Base-by-base conservation (phyloP, 106 monocot species). In the Posidonia australis region DNA sequence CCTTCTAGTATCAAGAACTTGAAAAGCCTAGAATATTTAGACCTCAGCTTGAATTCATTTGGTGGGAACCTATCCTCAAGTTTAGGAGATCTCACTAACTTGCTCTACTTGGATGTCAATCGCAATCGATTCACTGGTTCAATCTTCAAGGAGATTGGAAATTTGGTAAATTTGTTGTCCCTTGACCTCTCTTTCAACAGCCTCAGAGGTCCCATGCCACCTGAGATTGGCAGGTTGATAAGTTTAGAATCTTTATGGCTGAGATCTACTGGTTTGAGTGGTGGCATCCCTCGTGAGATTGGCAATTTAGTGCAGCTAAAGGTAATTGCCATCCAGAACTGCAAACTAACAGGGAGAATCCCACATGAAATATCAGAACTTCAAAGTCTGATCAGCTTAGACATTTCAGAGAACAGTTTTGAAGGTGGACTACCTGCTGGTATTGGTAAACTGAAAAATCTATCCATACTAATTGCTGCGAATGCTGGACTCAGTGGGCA, bases 151-250 rank as follows among this genome's bases (percentile, higher is more conserved):
- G 76, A 70, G 49, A 76, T 90, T 71, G 82, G 78, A 19, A 64
- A 70, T 55, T 60, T 89, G 62, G 32, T 10, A 13, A 80, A 74
- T 23, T 75, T 94, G 26, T 20, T 77, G 18, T 78, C 90, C 14
- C 46, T 94, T 29, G 94, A 94, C 64, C 69, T 94, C 44, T 94
- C 94, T 21, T 82, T 51, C 60, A 94, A 94, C 71, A 80, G 77
- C 65, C 71, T 94, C 49, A 70, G 74, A 20, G 94, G 90, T 10
- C 20, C 55, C 64, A 46, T 94, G 31, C 79, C 90, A 7, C 68
- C 62, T 43, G 78, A 76, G n/a, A 77, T 94, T 41, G 86, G 86
- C 48, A 82, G 77, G 16, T 53, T 86, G 69, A 54, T 23, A 36
- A 77, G 58, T 41, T 54, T 90, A 9, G 73, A 80, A 32, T 74